Evolutionary conservation across 2,329 filamentous ascomycete genomes (phyloP), one percentile per base, ranked within the genome.

Genomic region (Keithomyces neogunnii): DNA sequence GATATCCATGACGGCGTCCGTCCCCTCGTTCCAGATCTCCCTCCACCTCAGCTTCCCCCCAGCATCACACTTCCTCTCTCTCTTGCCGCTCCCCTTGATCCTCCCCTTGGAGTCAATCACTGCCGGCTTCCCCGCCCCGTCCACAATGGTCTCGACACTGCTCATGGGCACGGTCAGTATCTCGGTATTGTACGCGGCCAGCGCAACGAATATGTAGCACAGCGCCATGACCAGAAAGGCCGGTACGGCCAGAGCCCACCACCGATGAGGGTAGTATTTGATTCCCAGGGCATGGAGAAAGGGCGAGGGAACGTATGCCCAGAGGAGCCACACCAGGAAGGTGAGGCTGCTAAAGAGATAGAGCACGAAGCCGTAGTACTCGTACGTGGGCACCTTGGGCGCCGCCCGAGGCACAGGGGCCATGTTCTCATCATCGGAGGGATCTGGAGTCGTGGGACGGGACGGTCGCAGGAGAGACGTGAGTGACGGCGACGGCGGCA

Each of bases 301-400:
- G 0, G 91, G 90, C 29, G 87, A 89, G 0, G 93, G 93, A 5
- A 97, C 82, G 69, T 93, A 97, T 11, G 87, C 87, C 93, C 91
- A 96, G 9, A 85, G 73, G 11, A 85, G 72, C 66, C 82, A 86
- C 63, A 81, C 76, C 64, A 86, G 74, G 66, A 97, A 97, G 2
- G 83, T 83, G 48, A 93, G 75, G 28, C 85, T 89, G 55, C 86
- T 91, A 64, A 92, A 89, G 39, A 99, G 79, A 72, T 99, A 97
- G 47, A 99, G 80, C 50, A 95, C 92, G 71, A 99, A 99, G 66
- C 93, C 93, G 67, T 97, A 97, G 80, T 97, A 99, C 67, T 99
- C 93, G 73, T 99, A 97, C 0, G 93, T 99, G n/a, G 93, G 93
- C 2, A 99, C 91, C 65, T 93, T 90, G 2, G 93, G 93, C 50